phyloP scores from a whole-genome alignment of 2,329 filamentous ascomycete genomes.

The Scedosporium apiospermum region DNA sequence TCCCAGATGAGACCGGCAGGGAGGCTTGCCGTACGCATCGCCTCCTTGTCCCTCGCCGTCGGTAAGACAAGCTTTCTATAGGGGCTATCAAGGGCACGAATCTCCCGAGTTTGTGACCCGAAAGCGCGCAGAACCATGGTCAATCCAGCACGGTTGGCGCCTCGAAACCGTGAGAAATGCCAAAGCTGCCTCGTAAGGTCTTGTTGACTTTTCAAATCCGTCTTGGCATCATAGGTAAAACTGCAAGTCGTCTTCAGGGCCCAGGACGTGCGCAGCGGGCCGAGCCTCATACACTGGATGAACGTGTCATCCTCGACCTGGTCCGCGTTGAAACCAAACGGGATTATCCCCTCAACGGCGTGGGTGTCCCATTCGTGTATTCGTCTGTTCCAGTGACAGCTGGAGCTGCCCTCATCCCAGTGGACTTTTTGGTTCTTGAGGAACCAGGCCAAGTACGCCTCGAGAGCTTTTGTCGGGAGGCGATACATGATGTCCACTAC shows the following conservation, averaged over 20 bases:
- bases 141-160: constrained; percentile 33
- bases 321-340: constrained; percentile 20
- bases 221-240: constrained; percentile 2
- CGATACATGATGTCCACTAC: constrained; percentile 9
- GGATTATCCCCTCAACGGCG: not conserved
- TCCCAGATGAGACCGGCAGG: constrained; percentile 8
- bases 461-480: constrained; percentile 14
- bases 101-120: constrained; percentile 22
- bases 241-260: constrained; percentile 8
- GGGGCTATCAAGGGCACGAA: constrained; percentile 22
- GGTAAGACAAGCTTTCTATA: constrained; percentile 21
- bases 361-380: not conserved
- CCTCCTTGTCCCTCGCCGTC: not conserved
- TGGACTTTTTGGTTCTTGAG: constrained; percentile 6
- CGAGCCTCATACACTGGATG: constrained; percentile 20
- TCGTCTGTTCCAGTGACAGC: not conserved
- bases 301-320: constrained; percentile 25
- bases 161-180: constrained; percentile 26
- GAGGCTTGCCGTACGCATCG: not conserved
- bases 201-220: not conserved
- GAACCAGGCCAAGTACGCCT: not conserved
- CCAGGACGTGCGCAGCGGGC: constrained; percentile 12
- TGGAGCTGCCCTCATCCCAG: constrained; percentile 7
- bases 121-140: constrained; percentile 31
- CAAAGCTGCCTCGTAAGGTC: constrained; percentile 11